A percentile compares a stretch with the other conserved stretches of the same genome.
phyloP scores from a whole-genome alignment of 345 rosid species.

The Gynandropsis gynandra region DNA sequence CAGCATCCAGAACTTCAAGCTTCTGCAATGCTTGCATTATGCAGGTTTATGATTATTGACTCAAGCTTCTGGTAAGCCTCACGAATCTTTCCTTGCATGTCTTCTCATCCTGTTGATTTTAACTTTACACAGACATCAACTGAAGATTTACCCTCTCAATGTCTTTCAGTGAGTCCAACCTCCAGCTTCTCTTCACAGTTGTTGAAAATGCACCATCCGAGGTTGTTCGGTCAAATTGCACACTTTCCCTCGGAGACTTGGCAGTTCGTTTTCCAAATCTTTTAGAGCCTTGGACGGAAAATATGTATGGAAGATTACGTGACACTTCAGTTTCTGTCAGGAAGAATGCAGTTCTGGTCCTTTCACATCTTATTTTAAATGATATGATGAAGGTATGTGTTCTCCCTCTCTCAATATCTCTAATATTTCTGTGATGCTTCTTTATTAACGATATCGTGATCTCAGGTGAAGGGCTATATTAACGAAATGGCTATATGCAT shows the following conservation, averaged over 20 bases:
- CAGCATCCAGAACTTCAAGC: slow-evolving; percentile 89
- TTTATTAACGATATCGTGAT: slow-evolving; percentile 29
- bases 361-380: slow-evolving; percentile 94
- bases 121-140: background rate
- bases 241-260: slow-evolving; percentile 91
- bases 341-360: slow-evolving; percentile 96
- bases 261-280: slow-evolving; percentile 96
- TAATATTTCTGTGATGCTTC: slow-evolving; percentile 8
- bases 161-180: slow-evolving; percentile 71
- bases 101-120: slow-evolving; percentile 12
- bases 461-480: slow-evolving; percentile 89
- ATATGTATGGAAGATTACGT: slow-evolving; percentile 73
- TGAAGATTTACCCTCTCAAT: slow-evolving; percentile 26
- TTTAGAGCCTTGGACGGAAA: slow-evolving; percentile 95
- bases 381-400: slow-evolving; percentile 95
- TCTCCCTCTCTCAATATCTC: slow-evolving; percentile 13
- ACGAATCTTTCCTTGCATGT: slow-evolving; percentile 12
- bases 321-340: slow-evolving; percentile 78
- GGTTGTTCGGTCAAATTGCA: slow-evolving; percentile 90
- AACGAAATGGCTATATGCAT: slow-evolving; percentile 87
- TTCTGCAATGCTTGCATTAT: slow-evolving; percentile 91
- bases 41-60: slow-evolving; percentile 91
- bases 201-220: slow-evolving; percentile 91
- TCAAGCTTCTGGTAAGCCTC: slow-evolving; percentile 65
- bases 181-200: slow-evolving; percentile 94